A percentile compares a stretch with the other conserved stretches of the same genome.
phyloP scores from a whole-genome alignment of 192 early-diverging fungal species.

The Gaertneriomyces semiglobifer region DNA sequence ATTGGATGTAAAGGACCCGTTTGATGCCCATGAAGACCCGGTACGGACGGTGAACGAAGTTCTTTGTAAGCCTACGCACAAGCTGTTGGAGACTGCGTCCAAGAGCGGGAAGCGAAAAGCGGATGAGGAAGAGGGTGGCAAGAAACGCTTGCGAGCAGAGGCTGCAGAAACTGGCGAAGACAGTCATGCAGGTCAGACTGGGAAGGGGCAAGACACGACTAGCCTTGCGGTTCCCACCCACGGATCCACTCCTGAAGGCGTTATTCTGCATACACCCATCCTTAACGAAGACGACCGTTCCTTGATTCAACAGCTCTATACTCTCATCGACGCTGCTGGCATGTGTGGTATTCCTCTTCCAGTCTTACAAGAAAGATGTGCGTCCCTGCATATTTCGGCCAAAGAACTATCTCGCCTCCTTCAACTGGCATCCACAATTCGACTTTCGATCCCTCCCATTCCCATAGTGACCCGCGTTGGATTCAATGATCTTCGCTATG shows the following conservation, averaged over 20 bases:
- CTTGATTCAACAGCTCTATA: conserved; percentile 13
- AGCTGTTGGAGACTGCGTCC: background rate
- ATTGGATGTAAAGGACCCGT: too few species aligned
- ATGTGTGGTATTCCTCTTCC: background rate
- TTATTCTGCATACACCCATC: conserved; percentile 1
- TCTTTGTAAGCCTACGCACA: too few species aligned
- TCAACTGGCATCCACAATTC: conserved; percentile 4
- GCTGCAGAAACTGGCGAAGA: too few species aligned
- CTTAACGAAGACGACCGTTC: conserved; percentile 14
- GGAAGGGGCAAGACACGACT: background rate
- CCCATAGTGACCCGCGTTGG: conserved; percentile 10
- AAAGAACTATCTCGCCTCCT: background rate
- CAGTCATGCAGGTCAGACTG: background rate
- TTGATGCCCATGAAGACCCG: too few species aligned
- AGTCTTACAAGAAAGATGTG: conserved; percentile 1
- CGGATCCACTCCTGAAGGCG: background rate
- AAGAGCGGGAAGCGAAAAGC: background rate
- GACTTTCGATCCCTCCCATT: background rate
- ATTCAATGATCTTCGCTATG: conserved; percentile 17
- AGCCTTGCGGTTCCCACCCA: background rate
- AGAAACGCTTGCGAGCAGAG: too few species aligned
- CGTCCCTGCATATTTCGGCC: background rate
- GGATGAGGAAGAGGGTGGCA: background rate
- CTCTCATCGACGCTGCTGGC: conserved; percentile 8
- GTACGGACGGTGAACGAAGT: too few species aligned